A percentile compares a stretch with the other conserved stretches of the same genome.
Evolutionary conservation across 306 rosid species (phyloP).

Genomic region (Vigna reflexopilosa): DNA sequence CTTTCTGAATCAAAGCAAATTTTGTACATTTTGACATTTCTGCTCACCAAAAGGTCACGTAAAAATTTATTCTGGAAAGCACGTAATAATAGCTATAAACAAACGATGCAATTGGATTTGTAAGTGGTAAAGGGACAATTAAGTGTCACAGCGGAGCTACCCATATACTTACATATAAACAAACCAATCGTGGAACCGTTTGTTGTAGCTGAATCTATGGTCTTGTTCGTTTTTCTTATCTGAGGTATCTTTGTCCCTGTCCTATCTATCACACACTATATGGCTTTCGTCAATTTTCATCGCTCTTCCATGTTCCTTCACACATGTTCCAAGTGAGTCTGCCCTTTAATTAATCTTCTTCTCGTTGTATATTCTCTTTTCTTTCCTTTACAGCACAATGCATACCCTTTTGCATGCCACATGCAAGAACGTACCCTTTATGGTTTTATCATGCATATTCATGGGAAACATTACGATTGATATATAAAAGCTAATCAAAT

Average conservation of each 20-base stretch:
- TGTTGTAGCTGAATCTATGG: neutral
- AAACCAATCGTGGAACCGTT: neutral
- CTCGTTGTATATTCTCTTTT: neutral
- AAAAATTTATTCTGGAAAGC: neutral
- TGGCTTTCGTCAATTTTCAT: conserved; percentile 29
- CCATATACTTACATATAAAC: neutral
- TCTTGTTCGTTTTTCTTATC: conserved; percentile 5
- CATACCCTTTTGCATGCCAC: neutral
- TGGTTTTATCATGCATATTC: neutral
- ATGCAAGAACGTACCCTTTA: neutral
- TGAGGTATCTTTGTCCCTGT: neutral
- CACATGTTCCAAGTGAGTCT: conserved; percentile 4
- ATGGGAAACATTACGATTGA: neutral
- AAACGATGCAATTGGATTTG: neutral
- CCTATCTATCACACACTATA: neutral
- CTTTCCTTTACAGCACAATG: neutral
- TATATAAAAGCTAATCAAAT: neutral
- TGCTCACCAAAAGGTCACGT: neutral
- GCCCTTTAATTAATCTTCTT: neutral
- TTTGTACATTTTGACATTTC: neutral
- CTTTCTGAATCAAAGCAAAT: neutral
- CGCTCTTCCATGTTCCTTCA: conserved; percentile 14
- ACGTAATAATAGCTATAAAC: neutral
- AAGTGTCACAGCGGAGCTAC: conserved; percentile 12
- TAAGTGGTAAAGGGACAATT: neutral